A percentile compares a stretch with the other conserved stretches of the same genome.
Evolutionary conservation across 2,329 filamentous ascomycete species (phyloP).

Genomic region (Dactylellina haptotyla): DNA sequence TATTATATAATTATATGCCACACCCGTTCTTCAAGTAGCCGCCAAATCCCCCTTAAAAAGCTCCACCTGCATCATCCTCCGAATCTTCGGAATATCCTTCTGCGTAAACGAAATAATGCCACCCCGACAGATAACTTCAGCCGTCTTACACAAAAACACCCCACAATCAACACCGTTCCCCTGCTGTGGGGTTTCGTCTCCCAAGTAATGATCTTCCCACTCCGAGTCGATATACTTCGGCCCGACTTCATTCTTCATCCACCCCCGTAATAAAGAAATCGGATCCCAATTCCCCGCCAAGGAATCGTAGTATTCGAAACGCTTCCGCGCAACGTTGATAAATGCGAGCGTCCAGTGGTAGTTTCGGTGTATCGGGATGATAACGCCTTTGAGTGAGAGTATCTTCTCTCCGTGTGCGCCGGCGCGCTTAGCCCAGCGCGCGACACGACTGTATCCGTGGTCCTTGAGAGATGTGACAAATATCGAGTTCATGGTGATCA

Average conservation of each 20-base stretch:
- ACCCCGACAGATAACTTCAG: constrained; percentile 56
- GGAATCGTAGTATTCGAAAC: constrained; percentile 58
- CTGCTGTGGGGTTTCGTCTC: constrained; percentile 54
- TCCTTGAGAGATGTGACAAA: constrained; percentile 52
- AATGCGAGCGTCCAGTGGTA: constrained; percentile 57
- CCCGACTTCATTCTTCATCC: constrained; percentile 55
- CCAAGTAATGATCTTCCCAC: constrained; percentile 54
- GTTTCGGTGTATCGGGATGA: constrained; percentile 56
- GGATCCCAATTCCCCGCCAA: constrained; percentile 54
- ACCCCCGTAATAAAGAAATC: constrained; percentile 48
- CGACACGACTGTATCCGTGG: constrained; percentile 51
- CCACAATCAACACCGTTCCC: constrained; percentile 56
- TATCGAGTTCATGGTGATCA: constrained; percentile 53
- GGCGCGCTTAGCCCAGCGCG: constrained; percentile 54
- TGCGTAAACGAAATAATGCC: constrained; percentile 53
- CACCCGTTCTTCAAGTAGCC: constrained; percentile 18
- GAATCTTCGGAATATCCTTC: constrained; percentile 55
- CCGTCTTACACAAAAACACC: constrained; percentile 57
- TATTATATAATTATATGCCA: background rate
- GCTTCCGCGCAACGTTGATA: constrained; percentile 56
- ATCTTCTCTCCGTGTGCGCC: constrained; percentile 53
- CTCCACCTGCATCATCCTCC: constrained; percentile 57
- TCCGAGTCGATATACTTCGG: constrained; percentile 45
- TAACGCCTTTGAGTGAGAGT: constrained; percentile 54
- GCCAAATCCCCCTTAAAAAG: constrained; percentile 54